Evolutionary conservation across 2,329 filamentous ascomycete genomes (phyloP).

Genomic region (Cladophialophora carrionii): DNA sequence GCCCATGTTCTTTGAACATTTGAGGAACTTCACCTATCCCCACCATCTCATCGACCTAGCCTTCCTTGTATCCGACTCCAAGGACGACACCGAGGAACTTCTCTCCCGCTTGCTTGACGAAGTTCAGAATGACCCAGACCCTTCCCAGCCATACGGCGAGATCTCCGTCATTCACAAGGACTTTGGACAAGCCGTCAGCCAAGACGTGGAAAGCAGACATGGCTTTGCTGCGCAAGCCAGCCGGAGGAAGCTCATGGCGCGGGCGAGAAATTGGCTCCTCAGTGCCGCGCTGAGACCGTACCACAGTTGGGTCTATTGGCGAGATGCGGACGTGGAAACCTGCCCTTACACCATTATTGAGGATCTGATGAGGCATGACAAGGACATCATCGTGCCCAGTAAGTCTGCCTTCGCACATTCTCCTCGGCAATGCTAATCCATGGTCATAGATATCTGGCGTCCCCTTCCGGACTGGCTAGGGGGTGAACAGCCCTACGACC

Average conservation of each 20-base stretch:
- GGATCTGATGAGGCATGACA: conserved; percentile 98
- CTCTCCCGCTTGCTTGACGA: conserved; percentile 75
- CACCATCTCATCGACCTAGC: conserved; percentile 95
- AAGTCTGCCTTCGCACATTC: conserved; percentile 51
- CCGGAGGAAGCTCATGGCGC: conserved; percentile 94
- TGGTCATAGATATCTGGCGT: conserved; percentile 82
- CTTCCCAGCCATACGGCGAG: conserved; percentile 84
- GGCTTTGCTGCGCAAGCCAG: conserved; percentile 95
- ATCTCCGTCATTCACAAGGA: conserved; percentile 98
- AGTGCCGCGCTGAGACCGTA: conserved; percentile 91
- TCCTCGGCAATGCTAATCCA: conserved; percentile 7
- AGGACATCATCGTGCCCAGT: conserved; percentile 98
- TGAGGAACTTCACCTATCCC: conserved; percentile 94
- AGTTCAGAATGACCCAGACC: conserved; percentile 78
- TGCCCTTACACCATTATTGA: conserved; percentile 96
- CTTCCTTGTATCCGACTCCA: conserved; percentile 96
- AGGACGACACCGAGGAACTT: conserved; percentile 80
- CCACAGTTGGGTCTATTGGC: conserved; percentile 99
- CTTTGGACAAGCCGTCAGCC: conserved; percentile 96
- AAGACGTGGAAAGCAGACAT: conserved; percentile 96
- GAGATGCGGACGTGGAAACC: conserved; percentile 97
- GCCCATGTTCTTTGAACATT: conserved; percentile 97
- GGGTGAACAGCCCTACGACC: conserved; percentile 95
- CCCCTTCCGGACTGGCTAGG: conserved; percentile 99
- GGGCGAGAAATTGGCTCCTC: conserved; percentile 94